Conservation (phyloP, 2,329 filamentous ascomycete genomes). For the Basipetospora sp. region DNA sequence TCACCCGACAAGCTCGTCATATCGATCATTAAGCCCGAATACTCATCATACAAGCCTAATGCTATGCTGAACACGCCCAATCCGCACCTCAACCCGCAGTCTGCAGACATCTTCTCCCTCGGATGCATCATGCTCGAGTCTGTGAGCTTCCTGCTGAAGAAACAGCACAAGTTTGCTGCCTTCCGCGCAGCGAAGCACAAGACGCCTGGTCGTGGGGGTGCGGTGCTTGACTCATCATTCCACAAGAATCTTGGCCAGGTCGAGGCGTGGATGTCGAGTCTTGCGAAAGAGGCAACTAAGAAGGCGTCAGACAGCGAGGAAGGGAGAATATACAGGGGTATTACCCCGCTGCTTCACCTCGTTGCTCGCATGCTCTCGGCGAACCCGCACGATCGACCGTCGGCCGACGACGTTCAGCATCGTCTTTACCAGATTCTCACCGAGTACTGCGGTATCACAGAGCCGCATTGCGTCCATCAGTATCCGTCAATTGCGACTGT, state of each 20-base stretch:
- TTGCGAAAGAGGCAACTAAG: constrained; percentile 45
- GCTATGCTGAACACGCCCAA: constrained; percentile 24
- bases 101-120: constrained; percentile 58
- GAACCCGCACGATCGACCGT: constrained; percentile 37
- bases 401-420: constrained; percentile 36
- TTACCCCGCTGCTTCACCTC: constrained; percentile 37
- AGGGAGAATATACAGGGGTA: no score
- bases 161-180: constrained; percentile 48
- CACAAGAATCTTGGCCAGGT: constrained; percentile 57
- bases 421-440: constrained; percentile 38
- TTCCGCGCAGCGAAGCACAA: constrained; percentile 54
- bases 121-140: constrained; percentile 61
- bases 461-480: constrained; percentile 40
- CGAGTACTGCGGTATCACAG: constrained; percentile 29
- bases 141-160: constrained; percentile 53
- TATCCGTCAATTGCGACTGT: constrained; percentile 19
- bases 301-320: constrained; percentile 23
- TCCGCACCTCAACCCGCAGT: constrained; percentile 35
- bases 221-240: constrained; percentile 54
- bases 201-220: constrained; percentile 40
- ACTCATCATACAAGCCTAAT: constrained; percentile 14
- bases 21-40: constrained; percentile 21
- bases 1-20: constrained; percentile 22
- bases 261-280: constrained; percentile 48
- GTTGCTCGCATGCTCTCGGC: constrained; percentile 39